Base-by-base conservation (phyloP, 2,329 filamentous ascomycete genomes). In the Epicoccum sorghinum region DNA sequence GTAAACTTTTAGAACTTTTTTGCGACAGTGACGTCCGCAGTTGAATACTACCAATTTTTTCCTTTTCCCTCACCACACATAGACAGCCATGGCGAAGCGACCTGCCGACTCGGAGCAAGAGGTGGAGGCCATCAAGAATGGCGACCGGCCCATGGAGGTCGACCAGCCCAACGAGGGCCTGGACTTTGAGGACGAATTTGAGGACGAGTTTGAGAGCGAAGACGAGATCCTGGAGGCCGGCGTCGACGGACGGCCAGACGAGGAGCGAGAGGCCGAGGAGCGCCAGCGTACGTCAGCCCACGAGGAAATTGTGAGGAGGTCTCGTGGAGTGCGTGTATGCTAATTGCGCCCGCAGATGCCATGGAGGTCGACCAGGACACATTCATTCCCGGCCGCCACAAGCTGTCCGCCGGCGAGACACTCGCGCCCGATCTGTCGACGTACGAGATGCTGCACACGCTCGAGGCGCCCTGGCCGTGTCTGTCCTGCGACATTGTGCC, bases 341-440 rank as follows among this genome's bases (percentile, higher is more conserved):
- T 62, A 35, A 60, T 46, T 24, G 32, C 9, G 24, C 12, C 2
- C 13, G 18, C 49, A 83, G 87, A 87, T 68, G 89, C 88, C 44
- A 98, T 97, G 93, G 90, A 97, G 38, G 86, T 97, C 47, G 93
- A 98, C 77, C 89, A 93, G 70, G 88, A 90, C 74, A 96, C 92
- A 36, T 99, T 98, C 77, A 97, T 99, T 68, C 92, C 96, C 63
- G 95, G 95, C 60, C 86, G 95, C 69, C 91, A 92, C 75, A 93
- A 95, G 79, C 84, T 98, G 60, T 91, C 91, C 61, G 88, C 91
- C 10, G 93, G 92, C 66, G 92, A 98, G 80, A 93, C 91, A 4
- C 84, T 99, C 52, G 87, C 92, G 3, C 93, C 95, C 12, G 95
- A 99, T 77, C 83, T 90, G 55, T 91, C 90, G n/a, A 93, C 93